A percentile compares a stretch with the other conserved stretches of the same genome.
Evolutionary conservation across 164 flowering plant genomes (phyloP).

Genomic region (Taxillus chinensis): DNA sequence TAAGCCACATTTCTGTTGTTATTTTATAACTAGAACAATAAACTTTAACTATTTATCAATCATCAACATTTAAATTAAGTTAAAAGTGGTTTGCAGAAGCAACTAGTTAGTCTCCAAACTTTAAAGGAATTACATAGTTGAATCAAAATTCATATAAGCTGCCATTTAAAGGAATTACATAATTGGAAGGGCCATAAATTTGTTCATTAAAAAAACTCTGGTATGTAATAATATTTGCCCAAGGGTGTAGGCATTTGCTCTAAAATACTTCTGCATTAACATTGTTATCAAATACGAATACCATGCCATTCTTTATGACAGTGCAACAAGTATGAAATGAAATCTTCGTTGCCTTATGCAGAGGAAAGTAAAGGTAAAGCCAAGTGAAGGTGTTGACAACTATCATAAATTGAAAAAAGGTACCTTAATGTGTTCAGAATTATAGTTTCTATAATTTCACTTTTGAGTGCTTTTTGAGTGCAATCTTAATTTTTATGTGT

Average conservation of each 20-base stretch:
- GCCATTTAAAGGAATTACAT: too few species aligned
- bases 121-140: too few species aligned
- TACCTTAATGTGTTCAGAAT: conserved; percentile 1
- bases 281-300: background rate
- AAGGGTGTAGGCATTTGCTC: too few species aligned
- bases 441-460: background rate
- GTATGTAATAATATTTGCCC: too few species aligned
- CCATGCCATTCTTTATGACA: background rate
- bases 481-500: background rate
- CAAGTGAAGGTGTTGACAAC: conserved; percentile 12
- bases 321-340: background rate
- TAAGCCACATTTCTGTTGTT: background rate
- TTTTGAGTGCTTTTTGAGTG: background rate
- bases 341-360: conserved; percentile 4
- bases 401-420: conserved; percentile 16
- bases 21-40: too few species aligned
- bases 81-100: too few species aligned
- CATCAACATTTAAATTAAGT: too few species aligned
- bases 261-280: background rate
- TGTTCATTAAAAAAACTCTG: too few species aligned
- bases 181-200: too few species aligned
- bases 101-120: too few species aligned
- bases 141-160: too few species aligned
- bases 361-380: conserved; percentile 20
- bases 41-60: too few species aligned